A percentile compares a stretch with the other conserved stretches of the same genome.
phyloP scores from a whole-genome alignment of 768 basidiomycete species.

The Kwoniella dejecticola region DNA sequence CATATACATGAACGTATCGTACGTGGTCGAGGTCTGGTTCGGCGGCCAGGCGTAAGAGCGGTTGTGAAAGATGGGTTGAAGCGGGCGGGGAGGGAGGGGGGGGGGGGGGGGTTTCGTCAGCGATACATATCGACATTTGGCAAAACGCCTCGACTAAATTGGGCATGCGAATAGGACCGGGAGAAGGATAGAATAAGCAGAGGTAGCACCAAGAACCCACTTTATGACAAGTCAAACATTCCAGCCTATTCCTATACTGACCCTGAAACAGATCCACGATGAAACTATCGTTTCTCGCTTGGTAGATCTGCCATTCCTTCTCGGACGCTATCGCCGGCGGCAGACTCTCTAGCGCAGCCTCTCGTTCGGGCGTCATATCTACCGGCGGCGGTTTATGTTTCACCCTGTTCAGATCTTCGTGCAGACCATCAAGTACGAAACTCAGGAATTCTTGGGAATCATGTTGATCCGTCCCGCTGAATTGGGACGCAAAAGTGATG shows the following conservation, averaged over 20 bases:
- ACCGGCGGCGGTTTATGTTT: conserved; percentile 69
- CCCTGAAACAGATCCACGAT: conserved; percentile 98
- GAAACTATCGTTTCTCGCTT: conserved; percentile 83
- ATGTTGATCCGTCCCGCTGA: conserved; percentile 85
- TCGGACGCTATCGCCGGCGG: conserved; percentile 86
- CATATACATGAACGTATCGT: conserved; percentile 94
- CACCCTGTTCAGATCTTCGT: conserved; percentile 84
- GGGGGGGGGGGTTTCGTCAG: no score
- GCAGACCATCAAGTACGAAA: conserved; percentile 87
- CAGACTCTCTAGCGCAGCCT: conserved; percentile 82
- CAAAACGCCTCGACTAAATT: no score
- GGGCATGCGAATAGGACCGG: no score
- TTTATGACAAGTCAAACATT: conserved; percentile 86
- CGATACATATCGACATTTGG: no score
- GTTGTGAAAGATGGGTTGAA: conserved; percentile 1
- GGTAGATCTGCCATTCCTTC: conserved; percentile 89
- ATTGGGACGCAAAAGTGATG: conserved; percentile 68
- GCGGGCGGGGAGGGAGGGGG: no score
- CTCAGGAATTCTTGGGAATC: conserved; percentile 97
- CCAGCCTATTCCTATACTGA: conserved; percentile 85
- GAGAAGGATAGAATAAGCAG: no score
- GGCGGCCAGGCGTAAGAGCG: conserved; percentile 9
- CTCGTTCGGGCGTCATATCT: conserved; percentile 71
- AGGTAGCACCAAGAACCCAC: conserved; percentile 59
- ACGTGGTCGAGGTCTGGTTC: conserved; percentile 90